These are phyloP conservation scores for Tolypocladium sp. DNA, from an alignment of 2,329 filamentous ascomycete genomes.

Conservation along the genomic window DNA sequence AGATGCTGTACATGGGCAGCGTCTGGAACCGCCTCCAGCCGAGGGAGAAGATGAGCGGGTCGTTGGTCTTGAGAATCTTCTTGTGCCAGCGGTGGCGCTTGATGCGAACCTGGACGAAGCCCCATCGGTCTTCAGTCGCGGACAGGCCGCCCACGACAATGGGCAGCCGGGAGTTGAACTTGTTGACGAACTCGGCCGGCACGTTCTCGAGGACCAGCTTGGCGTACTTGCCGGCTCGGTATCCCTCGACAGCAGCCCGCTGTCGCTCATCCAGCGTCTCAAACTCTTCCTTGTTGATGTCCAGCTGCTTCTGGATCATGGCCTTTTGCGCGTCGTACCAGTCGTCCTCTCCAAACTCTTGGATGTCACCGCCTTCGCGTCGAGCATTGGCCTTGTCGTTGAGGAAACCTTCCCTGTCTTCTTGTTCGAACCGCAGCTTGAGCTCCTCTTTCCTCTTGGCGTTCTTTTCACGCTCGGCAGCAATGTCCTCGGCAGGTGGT, in stretches of 20 bases:
- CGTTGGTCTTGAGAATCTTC: conserved; percentile 96
- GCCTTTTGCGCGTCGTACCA: conserved; percentile 99
- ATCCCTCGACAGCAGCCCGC: conserved; percentile 77
- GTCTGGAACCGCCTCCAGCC: conserved; percentile 95
- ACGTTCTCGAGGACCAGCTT: conserved; percentile 84
- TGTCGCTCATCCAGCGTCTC: conserved; percentile 78
- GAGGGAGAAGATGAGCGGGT: conserved; percentile 92
- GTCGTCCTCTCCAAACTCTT: conserved; percentile 92
- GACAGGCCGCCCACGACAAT: conserved; percentile 87
- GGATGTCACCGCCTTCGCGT: conserved; percentile 55
- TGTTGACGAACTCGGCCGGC: conserved; percentile 77
- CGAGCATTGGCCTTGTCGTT: conserved; percentile 78
- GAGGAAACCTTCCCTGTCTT: conserved; percentile 91
- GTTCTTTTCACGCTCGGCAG: conserved; percentile 83
- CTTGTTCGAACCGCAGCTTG: conserved; percentile 89
- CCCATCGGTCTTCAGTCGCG: conserved; percentile 89
- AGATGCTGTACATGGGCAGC: conserved; percentile 87
- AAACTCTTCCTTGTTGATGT: conserved; percentile 94
- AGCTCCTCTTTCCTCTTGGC: conserved; percentile 90
- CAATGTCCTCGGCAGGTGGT: conserved; percentile 47
- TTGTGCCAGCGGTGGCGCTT: conserved; percentile 99
- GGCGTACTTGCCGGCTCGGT: conserved; percentile 85
- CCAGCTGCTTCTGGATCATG: conserved; percentile 84
- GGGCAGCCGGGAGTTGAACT: conserved; percentile 75
- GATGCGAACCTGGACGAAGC: conserved; percentile 90